Conservation (phyloP, 495 filamentous ascomycete species). For the Aspergillus coremiiformis region DNA sequence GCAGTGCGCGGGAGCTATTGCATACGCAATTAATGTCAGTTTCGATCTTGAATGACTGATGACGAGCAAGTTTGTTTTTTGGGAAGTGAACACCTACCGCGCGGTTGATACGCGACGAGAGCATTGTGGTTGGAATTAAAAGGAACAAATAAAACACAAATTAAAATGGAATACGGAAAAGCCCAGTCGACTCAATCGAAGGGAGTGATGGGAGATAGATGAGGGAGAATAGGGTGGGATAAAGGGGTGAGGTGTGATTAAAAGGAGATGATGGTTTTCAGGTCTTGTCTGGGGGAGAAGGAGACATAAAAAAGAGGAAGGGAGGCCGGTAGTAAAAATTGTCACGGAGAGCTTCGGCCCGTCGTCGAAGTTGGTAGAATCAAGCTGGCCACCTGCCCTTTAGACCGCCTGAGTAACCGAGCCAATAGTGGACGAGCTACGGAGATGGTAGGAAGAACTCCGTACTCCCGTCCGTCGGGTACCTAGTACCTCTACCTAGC, state of each 20-base stretch:
- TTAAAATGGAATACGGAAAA: constrained; percentile 22
- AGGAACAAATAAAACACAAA: constrained; percentile 30
- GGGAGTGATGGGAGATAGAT: constrained; percentile 25
- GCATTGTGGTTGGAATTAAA: constrained; percentile 41
- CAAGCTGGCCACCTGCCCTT: constrained; percentile 10
- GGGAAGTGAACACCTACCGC: constrained; percentile 55
- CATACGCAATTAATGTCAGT: constrained; percentile 20
- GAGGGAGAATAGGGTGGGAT: constrained; percentile 20
- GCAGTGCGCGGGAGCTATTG: constrained; percentile 38
- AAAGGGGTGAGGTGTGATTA: neutral
- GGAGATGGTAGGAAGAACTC: constrained; percentile 1
- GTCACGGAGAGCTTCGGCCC: constrained; percentile 39
- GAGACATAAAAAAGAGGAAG: constrained; percentile 20
- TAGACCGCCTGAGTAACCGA: constrained; percentile 17
- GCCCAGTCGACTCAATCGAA: constrained; percentile 38
- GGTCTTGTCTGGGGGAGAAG: constrained; percentile 12
- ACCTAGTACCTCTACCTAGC: too few relatives aligned
- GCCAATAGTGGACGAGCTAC: constrained; percentile 5
- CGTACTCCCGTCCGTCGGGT: too few relatives aligned
- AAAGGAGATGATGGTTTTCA: constrained; percentile 21
- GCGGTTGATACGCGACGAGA: constrained; percentile 49
- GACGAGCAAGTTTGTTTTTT: constrained; percentile 2
- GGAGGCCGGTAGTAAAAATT: constrained; percentile 42
- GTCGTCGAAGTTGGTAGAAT: constrained; percentile 39
- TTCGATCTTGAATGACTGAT: constrained; percentile 14